Base-by-base conservation (phyloP, 1,284 basidiomycete genomes). In the Cryptococcus hybrid region DNA sequence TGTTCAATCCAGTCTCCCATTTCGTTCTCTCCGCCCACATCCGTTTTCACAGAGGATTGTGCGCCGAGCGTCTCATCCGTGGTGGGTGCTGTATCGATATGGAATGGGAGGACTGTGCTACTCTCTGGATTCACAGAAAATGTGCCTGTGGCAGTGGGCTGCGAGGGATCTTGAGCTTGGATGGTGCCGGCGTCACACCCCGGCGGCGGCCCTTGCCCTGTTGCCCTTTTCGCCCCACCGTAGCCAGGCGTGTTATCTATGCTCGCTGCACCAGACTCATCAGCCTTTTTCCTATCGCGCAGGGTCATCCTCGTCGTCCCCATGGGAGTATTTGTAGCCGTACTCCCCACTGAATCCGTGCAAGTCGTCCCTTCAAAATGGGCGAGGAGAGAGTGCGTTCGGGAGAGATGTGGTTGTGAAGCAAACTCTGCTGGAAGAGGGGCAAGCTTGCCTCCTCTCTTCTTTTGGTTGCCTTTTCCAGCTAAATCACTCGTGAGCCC, bases 391-490 rank as follows among this genome's bases (percentile, higher is more conserved):
- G 78, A 75, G 36, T 81, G 59, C 0, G 83, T 76, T 12, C 84
- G 82, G 6, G 82, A 79, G 9, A 91, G 73, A 85, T 88, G 88
- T 1, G 80, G 76, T 12, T 84, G 82, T 62, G 9, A 81, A 80
- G 37, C 72, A 62, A 59, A 81, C 73, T 58, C 84, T 79, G 37
- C 80, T 78, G 54, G 83, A 79, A 47, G 84, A 77, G 73, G 63
- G 12, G 65, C 64, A 43, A 77, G 60, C 71, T 85, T 86, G 7
- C 18, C 47, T 7, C 47, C 47, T n/a, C 70, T 57, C 47, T 68
- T 69, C 37, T 70, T 68, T 88, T 89, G 11, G 82, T 84, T 0
- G 83, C 82, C 55, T 85, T 85, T 70, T 92, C 88, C 24, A 92
- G 80, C 87, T 91, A 43, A 59, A 12, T 53, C 45, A 48, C 55